phyloP scores from a whole-genome alignment of 345 rosid genomes.

The Linum lewisii region DNA sequence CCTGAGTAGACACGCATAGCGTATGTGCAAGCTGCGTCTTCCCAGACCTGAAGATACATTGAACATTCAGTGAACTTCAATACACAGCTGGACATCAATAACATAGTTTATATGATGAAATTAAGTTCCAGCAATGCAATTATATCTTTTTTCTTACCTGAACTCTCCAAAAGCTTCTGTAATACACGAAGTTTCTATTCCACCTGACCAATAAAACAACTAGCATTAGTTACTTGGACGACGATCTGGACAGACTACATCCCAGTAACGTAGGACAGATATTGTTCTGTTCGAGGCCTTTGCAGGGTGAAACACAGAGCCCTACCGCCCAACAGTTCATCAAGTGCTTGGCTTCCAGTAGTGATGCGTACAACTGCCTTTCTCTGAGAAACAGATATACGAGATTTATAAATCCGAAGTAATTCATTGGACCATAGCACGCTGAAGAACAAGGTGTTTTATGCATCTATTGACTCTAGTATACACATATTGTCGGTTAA shows the following conservation, averaged over 20 bases:
- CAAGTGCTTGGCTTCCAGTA: slow-evolving; percentile 92
- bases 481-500: not conserved
- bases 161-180: slow-evolving; percentile 97
- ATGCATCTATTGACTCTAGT: not conserved
- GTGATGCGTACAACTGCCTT: slow-evolving; percentile 66
- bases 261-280: not conserved
- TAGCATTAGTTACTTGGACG: not conserved
- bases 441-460: not conserved
- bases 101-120: not conserved
- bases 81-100: not conserved
- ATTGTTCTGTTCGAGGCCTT: not conserved
- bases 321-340: slow-evolving; percentile 80
- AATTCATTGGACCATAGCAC: not conserved
- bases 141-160: slow-evolving; percentile 34
- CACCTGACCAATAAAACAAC: slow-evolving; percentile 34
- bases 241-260: not conserved
- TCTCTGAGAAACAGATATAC: slow-evolving; percentile 27
- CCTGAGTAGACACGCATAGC: slow-evolving; percentile 79
- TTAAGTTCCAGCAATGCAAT: not conserved
- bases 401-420: not conserved
- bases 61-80: not conserved
- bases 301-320: slow-evolving; percentile 1
- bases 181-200: slow-evolving; percentile 63
- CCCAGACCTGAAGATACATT: slow-evolving; percentile 53
- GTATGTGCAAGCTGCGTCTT: slow-evolving; percentile 91